Evolutionary conservation across 768 basidiomycete genomes (phyloP).

Genomic region (Clitopilus passeckerianus): DNA sequence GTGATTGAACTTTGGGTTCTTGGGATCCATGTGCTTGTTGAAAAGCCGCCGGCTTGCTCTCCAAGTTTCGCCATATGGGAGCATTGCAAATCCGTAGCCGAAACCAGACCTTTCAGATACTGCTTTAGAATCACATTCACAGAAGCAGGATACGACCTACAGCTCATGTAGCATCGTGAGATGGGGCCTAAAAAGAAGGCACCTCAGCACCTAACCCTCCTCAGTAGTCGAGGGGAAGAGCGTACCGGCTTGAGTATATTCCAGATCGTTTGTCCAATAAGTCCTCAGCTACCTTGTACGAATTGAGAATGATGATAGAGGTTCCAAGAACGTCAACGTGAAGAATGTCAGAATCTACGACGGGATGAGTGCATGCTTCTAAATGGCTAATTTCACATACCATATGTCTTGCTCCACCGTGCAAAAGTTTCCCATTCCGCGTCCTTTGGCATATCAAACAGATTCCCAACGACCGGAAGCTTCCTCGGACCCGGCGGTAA

Average conservation of each 20-base stretch:
- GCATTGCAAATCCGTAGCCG: slow-evolving; percentile 15
- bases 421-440: neutral
- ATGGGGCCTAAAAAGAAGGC: neutral
- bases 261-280: slow-evolving; percentile 14
- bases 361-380: neutral
- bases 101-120: slow-evolving; percentile 11
- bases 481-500: slow-evolving; percentile 37
- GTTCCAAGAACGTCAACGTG: neutral
- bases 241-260: slow-evolving; percentile 11
- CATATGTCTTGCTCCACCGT: neutral
- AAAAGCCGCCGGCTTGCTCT: slow-evolving; percentile 23
- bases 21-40: slow-evolving; percentile 5
- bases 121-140: slow-evolving; percentile 1
- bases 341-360: neutral
- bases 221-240: too few relatives aligned
- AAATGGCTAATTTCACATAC: neutral
- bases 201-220: neutral
- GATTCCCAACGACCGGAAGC: slow-evolving; percentile 33
- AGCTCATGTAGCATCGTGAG: neutral
- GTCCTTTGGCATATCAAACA: slow-evolving; percentile 31
- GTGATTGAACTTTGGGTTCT: neutral
- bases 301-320: slow-evolving; percentile 9
- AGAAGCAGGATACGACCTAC: neutral
- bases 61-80: slow-evolving; percentile 27
- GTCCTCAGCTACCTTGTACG: slow-evolving; percentile 11